Conservation (phyloP, 2,329 filamentous ascomycete genomes). For the Alternaria viburni region DNA sequence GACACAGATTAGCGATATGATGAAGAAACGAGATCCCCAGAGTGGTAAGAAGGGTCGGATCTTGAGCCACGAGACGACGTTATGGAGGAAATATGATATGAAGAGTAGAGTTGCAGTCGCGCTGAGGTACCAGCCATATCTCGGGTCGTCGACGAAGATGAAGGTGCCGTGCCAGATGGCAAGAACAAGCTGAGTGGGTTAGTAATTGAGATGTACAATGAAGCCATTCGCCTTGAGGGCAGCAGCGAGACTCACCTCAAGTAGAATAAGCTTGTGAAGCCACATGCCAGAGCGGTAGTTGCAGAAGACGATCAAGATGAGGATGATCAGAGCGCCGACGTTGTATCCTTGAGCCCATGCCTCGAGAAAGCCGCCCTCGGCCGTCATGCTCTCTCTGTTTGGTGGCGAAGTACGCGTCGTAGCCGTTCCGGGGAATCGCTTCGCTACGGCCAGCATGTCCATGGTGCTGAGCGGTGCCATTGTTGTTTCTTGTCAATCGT, state of each 20-base stretch:
- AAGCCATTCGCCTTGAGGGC: not conserved
- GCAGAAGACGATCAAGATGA: slow-evolving; percentile 47
- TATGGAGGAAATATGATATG: slow-evolving; percentile 46
- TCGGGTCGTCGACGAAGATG: slow-evolving; percentile 41
- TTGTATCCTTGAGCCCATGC: slow-evolving; percentile 48
- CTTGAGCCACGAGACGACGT: slow-evolving; percentile 45
- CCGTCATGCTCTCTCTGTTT: slow-evolving; percentile 31
- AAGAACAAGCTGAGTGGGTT: slow-evolving; percentile 37
- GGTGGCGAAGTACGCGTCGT: slow-evolving; percentile 36
- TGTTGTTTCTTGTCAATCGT: not conserved
- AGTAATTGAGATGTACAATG: not conserved
- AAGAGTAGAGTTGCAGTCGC: slow-evolving; percentile 44
- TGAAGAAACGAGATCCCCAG: slow-evolving; percentile 45
- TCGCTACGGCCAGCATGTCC: slow-evolving; percentile 15
- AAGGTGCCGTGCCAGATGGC: slow-evolving; percentile 47
- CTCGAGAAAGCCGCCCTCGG: slow-evolving; percentile 40
- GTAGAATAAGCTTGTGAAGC: slow-evolving; percentile 45
- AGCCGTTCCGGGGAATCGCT: slow-evolving; percentile 25
- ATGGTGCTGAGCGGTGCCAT: slow-evolving; percentile 34
- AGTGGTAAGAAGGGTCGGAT: slow-evolving; percentile 42
- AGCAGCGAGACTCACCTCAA: slow-evolving; percentile 30
- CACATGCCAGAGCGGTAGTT: slow-evolving; percentile 43
- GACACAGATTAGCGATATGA: slow-evolving; percentile 37
- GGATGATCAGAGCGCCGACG: slow-evolving; percentile 41
- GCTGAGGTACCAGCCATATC: slow-evolving; percentile 45